Conservation (phyloP, 495 filamentous ascomycete genomes). For the Neurospora sp. region DNA sequence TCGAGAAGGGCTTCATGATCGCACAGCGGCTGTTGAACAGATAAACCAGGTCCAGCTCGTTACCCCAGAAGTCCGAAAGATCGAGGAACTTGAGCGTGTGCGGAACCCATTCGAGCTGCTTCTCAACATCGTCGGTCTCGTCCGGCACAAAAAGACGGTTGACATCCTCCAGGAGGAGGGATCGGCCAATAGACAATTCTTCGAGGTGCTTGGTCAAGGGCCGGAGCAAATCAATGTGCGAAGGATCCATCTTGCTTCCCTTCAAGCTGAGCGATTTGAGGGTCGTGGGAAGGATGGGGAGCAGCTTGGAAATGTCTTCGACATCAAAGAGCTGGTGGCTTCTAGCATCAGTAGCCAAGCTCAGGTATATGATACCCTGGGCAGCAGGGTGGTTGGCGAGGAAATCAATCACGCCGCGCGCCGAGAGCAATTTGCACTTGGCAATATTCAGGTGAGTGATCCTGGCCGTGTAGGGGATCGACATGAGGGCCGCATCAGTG, state of each 20-base stretch:
- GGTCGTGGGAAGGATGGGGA: slow-evolving; percentile 56
- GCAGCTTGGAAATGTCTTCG: slow-evolving; percentile 52
- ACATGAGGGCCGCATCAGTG: slow-evolving; percentile 58
- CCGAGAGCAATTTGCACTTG: slow-evolving; percentile 63
- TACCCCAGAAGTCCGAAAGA: slow-evolving; percentile 49
- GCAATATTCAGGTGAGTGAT: slow-evolving; percentile 76
- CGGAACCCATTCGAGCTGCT: slow-evolving; percentile 41
- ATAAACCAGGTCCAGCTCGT: slow-evolving; percentile 47
- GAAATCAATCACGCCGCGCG: slow-evolving; percentile 59
- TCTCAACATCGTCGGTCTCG: slow-evolving; percentile 20
- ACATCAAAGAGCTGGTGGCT: slow-evolving; percentile 62
- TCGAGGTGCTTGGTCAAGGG: slow-evolving; percentile 72
- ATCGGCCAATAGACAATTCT: slow-evolving; percentile 64
- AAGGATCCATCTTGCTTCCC: slow-evolving; percentile 56
- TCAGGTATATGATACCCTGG: slow-evolving; percentile 59
- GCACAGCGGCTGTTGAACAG: slow-evolving; percentile 51
- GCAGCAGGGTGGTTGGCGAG: slow-evolving; percentile 63
- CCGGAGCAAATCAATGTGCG: slow-evolving; percentile 54
- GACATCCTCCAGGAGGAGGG: slow-evolving; percentile 55
- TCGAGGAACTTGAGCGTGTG: slow-evolving; percentile 71
- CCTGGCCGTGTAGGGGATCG: slow-evolving; percentile 59
- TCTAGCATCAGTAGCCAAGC: slow-evolving; percentile 62
- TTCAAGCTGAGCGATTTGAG: slow-evolving; percentile 70
- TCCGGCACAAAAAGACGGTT: slow-evolving; percentile 45
- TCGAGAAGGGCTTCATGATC: slow-evolving; percentile 50